Percentiles rank a stretch among this genome's conserved stretches.
Conservation (phyloP, 2,329 filamentous ascomycete genomes). For the Aschersonia sp. region DNA sequence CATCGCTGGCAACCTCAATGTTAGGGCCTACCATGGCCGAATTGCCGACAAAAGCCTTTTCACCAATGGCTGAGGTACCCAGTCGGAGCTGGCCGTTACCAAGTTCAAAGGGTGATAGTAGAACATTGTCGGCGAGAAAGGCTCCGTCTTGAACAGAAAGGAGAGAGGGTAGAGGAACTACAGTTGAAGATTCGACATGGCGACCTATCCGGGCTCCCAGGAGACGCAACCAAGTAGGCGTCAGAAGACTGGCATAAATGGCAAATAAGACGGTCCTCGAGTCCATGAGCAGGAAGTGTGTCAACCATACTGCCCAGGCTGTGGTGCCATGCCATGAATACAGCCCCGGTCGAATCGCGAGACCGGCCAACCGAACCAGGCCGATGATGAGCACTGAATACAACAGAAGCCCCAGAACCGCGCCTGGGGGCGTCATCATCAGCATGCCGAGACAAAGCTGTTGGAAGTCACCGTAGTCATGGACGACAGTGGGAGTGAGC, state of each 20-base stretch:
- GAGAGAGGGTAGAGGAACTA: constrained; percentile 7
- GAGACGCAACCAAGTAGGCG: constrained; percentile 7
- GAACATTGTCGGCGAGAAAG: constrained; percentile 9
- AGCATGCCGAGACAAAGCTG: constrained; percentile 3
- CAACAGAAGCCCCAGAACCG: constrained; percentile 3
- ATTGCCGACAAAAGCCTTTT: constrained; percentile 8
- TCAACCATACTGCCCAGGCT: constrained; percentile 9
- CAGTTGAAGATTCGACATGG: constrained; percentile 8
- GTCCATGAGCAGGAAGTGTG: constrained; percentile 6
- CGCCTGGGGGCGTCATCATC: constrained; percentile 3
- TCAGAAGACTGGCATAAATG: constrained; percentile 9
- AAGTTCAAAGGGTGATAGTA: constrained; percentile 7
- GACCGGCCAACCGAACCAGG: constrained; percentile 5
- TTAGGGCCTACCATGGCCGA: constrained; percentile 8
- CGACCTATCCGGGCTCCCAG: constrained; percentile 7
- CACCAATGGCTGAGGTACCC: constrained; percentile 5
- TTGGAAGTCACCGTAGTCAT: constrained; percentile 5
- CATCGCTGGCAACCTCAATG: constrained; percentile 5
- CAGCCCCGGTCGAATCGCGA: constrained; percentile 5
- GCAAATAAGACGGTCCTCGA: constrained; percentile 5
- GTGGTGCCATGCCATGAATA: constrained; percentile 8
- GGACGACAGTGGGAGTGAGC: constrained; percentile 4
- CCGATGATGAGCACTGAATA: not conserved
- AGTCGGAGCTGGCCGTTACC: constrained; percentile 4
- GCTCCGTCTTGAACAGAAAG: constrained; percentile 7